phyloP scores from a whole-genome alignment of 345 rosid genomes.

The Citrus unshiu region DNA sequence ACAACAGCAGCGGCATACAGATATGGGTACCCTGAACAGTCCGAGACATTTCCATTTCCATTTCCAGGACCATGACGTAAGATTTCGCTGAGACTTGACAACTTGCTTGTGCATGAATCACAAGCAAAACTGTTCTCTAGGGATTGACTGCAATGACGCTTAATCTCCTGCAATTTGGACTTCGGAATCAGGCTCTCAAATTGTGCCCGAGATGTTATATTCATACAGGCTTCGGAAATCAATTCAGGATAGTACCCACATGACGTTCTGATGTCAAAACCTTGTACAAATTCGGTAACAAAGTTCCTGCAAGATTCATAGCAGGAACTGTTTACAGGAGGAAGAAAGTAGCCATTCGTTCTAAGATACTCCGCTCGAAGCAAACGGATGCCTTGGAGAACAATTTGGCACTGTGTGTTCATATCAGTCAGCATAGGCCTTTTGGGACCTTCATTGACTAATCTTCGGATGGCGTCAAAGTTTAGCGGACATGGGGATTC shows the following conservation, averaged over 20 bases:
- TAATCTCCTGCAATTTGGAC: slow-evolving; percentile 19
- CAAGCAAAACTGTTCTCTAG: slow-evolving; percentile 21
- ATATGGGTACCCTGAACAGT: slow-evolving; percentile 22
- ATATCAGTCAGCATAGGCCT: slow-evolving; percentile 11
- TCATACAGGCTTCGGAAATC: slow-evolving; percentile 23
- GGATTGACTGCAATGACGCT: slow-evolving; percentile 23
- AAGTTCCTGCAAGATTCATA: slow-evolving; percentile 23
- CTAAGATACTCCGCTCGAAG: slow-evolving; percentile 33
- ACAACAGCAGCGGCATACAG: slow-evolving; percentile 40
- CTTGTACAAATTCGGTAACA: slow-evolving; percentile 11
- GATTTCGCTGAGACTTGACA: slow-evolving; percentile 10
- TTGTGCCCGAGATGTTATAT: slow-evolving; percentile 24
- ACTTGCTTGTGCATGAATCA: slow-evolving; percentile 21
- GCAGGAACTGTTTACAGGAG: slow-evolving; percentile 26
- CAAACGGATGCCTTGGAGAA: slow-evolving; percentile 23
- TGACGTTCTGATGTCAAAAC: slow-evolving; percentile 24
- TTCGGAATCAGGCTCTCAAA: slow-evolving; percentile 33
- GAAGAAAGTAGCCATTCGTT: slow-evolving; percentile 22
- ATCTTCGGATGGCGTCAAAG: slow-evolving; percentile 17
- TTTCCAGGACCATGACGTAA: not conserved
- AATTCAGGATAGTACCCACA: slow-evolving; percentile 26
- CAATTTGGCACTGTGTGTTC: slow-evolving; percentile 11
- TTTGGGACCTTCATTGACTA: slow-evolving; percentile 1
- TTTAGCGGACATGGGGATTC: slow-evolving; percentile 29
- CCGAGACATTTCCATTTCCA: slow-evolving; percentile 11